Evolutionary conservation across 163 green algal species (phyloP).

Genomic region (Coccomyxa subellipsoidea): DNA sequence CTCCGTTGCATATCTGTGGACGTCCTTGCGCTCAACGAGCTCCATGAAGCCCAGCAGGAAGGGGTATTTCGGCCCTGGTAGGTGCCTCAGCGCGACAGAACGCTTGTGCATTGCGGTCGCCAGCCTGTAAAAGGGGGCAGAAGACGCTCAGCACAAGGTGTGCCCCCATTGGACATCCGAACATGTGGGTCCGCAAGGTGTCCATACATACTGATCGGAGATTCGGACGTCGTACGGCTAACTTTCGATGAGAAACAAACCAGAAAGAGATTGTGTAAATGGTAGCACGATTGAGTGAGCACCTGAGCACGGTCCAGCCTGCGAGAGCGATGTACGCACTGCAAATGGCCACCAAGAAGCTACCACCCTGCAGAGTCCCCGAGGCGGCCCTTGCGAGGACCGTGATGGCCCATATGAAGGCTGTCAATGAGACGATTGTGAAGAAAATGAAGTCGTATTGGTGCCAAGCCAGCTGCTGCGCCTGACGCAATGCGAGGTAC

Average conservation of each 20-base stretch:
- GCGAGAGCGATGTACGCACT: not conserved
- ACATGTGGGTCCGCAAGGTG: not conserved
- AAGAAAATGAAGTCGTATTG: not conserved
- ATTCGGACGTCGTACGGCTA: not conserved
- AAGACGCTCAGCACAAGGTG: not conserved
- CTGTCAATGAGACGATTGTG: not conserved
- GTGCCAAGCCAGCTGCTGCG: constrained; percentile 7
- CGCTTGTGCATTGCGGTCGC: not conserved
- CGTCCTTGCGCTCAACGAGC: not conserved
- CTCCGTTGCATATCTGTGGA: constrained; percentile 2
- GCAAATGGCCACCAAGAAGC: not conserved
- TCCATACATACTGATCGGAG: no score
- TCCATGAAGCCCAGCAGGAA: constrained; percentile 2
- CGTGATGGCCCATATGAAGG: not conserved
- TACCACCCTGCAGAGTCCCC: not conserved
- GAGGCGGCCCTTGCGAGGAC: not conserved
- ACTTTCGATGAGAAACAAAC: not conserved
- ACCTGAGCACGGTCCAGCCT: not conserved
- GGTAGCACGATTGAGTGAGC: not conserved
- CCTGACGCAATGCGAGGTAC: not conserved
- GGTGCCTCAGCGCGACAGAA: constrained; percentile 1
- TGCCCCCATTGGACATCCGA: not conserved
- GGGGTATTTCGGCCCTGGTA: constrained; percentile 12
- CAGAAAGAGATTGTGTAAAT: not conserved
- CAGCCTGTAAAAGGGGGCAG: not conserved